Evolutionary conservation across 352 stramenopile species (phyloP), one percentile per base, ranked within the genome.

Genomic region (Phytophthora hibernalis): DNA sequence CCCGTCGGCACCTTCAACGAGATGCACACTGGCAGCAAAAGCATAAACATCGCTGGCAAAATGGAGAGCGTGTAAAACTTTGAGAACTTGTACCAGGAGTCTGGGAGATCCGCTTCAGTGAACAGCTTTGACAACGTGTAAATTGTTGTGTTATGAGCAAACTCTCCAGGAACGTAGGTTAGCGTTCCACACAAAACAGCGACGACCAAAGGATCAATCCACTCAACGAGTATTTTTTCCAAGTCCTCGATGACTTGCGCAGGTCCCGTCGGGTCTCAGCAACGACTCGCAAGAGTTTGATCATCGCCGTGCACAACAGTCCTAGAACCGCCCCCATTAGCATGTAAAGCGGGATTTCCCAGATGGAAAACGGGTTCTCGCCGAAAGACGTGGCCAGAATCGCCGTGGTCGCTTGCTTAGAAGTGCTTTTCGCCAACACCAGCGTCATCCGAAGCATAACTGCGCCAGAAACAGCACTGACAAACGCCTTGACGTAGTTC

Each of bases 401-500:
- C 1, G 76, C 71, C 5, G 66, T 58, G 5, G 66, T 77, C 5
- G 70, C 67, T 55, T 84, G 74, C 24, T 71, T 61, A 9, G 81
- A 80, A 22, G 77, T 72, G 55, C 71, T 82, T 44, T 80, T 61
- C 10, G 79, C 71, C 24, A 84, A 40, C 22, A 72, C 63, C 11
- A 89, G 67, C 33, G 79, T 82, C 40, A 91, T 26, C n/a, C 91
- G 76, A 6, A 92, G 68, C 79, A 91, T 90, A 1, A 94, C 38
- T 1, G 87, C 68, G 6, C 80, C 87, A 1, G 81, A 78, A 3
- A 94, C 80, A 2, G 87, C 87, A 49, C 81, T 88, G 54, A 95
- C 83, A 62, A 95, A 95, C 2, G 79, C 82, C 70, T 91, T 91
- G 70, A 90, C 85, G 72, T 93, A 95, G 76, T 93, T 93, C 26